A percentile compares a stretch with the other conserved stretches of the same genome.
Conservation (phyloP, 495 filamentous ascomycete genomes). For the Trichoderma orchidacearum region DNA sequence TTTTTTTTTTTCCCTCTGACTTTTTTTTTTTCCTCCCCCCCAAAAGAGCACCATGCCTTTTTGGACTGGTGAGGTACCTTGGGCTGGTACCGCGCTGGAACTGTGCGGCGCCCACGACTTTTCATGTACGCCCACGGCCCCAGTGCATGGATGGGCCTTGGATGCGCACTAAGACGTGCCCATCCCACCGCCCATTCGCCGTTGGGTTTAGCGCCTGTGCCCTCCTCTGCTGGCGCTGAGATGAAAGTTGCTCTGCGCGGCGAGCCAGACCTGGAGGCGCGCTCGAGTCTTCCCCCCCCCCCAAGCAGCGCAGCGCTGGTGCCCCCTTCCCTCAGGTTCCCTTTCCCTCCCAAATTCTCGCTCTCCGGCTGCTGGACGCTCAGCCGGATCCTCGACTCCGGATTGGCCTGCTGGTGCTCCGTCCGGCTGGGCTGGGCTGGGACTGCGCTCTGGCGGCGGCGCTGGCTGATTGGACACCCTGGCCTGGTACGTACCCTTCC, state of each 20-base stretch:
- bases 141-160: background rate
- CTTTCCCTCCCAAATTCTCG: background rate
- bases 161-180: background rate
- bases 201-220: background rate
- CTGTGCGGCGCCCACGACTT: too few species aligned
- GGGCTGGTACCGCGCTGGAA: background rate
- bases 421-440: background rate
- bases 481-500: background rate
- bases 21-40: background rate
- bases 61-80: too few species aligned
- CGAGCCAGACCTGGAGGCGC: background rate
- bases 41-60: too few species aligned
- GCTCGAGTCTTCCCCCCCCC: background rate
- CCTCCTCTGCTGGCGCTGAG: background rate
- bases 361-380: background rate
- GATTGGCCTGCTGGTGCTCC: background rate
- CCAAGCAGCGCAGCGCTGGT: background rate
- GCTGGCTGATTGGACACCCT: background rate
- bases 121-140: background rate
- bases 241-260: background rate
- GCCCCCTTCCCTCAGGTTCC: background rate
- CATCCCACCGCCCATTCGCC: constrained; percentile 1
- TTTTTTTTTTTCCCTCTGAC: background rate
- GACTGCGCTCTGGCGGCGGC: background rate
- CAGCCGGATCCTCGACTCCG: background rate